Conservation (phyloP, 768 basidiomycete genomes). For the Glaciozyma martinii region DNA sequence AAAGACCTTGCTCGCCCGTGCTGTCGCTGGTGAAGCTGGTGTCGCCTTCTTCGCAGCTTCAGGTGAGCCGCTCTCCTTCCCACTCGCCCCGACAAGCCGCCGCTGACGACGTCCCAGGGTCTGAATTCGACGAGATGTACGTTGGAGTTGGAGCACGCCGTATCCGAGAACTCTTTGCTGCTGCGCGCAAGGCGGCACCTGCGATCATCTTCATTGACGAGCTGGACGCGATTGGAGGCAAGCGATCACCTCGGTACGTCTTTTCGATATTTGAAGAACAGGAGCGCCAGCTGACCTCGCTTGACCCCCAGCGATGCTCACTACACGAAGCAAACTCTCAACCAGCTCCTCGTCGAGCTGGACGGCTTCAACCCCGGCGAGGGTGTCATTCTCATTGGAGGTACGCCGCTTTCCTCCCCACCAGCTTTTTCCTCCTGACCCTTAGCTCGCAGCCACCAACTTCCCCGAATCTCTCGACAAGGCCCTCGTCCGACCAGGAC, state of each 20-base stretch:
- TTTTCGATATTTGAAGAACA: no score
- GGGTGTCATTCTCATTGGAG: constrained; percentile 85
- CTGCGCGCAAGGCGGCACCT: constrained; percentile 87
- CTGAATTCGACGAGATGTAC: constrained; percentile 94
- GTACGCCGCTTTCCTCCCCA: background rate
- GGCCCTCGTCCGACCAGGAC: constrained; percentile 88
- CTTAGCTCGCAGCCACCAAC: constrained; percentile 54
- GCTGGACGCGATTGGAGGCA: constrained; percentile 44
- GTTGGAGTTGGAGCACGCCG: constrained; percentile 86
- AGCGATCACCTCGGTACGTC: constrained; percentile 48
- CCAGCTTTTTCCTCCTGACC: background rate
- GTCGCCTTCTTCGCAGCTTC: constrained; percentile 90
- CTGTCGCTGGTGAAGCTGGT: constrained; percentile 93
- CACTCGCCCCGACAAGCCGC: no score
- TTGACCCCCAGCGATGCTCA: constrained; percentile 47
- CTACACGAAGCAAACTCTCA: constrained; percentile 55
- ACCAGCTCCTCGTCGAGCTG: constrained; percentile 93
- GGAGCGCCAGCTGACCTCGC: no score
- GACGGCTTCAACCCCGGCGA: constrained; percentile 87
- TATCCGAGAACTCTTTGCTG: constrained; percentile 85
- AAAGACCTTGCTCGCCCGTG: constrained; percentile 95
- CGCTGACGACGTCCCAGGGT: constrained; percentile 51
- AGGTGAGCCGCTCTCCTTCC: no score
- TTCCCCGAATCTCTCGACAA: constrained; percentile 92
- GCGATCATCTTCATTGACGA: constrained; percentile 89